phyloP scores from a whole-genome alignment of 805 yeast genomes.

The Clavispora santaluciae region DNA sequence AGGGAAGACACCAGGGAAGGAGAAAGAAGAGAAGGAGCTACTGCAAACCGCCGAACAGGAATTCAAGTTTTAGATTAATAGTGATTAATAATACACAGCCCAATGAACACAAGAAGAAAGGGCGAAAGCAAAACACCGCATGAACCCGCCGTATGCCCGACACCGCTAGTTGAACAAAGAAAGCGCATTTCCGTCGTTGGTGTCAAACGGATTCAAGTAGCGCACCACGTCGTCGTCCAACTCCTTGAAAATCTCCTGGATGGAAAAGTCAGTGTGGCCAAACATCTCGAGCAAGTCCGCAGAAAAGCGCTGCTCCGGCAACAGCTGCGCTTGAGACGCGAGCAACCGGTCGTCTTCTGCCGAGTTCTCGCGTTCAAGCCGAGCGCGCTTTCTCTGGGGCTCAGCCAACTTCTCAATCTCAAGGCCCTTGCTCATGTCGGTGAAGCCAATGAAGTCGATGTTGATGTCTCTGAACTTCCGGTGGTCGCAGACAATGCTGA shows the following conservation, averaged over 20 bases:
- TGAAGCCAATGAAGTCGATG: conserved; percentile 21
- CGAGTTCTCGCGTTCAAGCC: neutral
- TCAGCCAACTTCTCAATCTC: conserved; percentile 28
- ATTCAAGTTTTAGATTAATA: conserved; percentile 10
- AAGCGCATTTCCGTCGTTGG: conserved; percentile 7
- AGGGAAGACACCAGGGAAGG: too few species aligned
- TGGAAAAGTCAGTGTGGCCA: conserved; percentile 6
- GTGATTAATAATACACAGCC: neutral
- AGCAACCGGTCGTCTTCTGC: neutral
- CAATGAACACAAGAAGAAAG: too few species aligned
- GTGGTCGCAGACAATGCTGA: conserved; percentile 4
- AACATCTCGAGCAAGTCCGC: conserved; percentile 1
- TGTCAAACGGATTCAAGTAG: conserved; percentile 26
- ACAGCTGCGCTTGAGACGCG: neutral
- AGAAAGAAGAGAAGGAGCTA: neutral
- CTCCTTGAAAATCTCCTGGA: conserved; percentile 27
- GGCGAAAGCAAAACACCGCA: too few species aligned
- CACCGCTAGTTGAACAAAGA: neutral
- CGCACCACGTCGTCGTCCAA: conserved; percentile 26
- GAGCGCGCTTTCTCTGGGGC: conserved; percentile 13
- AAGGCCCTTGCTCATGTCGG: conserved; percentile 26
- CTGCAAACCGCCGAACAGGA: neutral
- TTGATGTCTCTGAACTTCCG: conserved; percentile 1
- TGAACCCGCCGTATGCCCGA: too few species aligned
- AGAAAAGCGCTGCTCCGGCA: neutral